phyloP scores from a whole-genome alignment of 2,329 filamentous ascomycete species.

The Scedosporium apiospermum region DNA sequence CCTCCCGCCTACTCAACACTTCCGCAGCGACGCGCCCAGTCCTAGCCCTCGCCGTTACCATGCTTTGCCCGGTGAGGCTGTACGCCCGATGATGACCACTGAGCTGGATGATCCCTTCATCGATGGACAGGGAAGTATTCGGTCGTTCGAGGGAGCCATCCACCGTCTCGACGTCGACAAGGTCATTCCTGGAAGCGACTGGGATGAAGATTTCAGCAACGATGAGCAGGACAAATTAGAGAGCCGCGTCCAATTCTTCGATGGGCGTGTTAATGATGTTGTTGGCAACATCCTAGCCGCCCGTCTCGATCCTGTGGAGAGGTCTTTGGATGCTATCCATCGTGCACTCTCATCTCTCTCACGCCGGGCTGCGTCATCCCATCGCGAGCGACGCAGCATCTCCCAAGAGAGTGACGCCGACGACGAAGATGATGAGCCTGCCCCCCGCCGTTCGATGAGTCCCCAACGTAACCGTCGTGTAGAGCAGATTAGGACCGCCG shows the following conservation, averaged over 20 bases:
- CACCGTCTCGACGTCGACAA: conserved; percentile 48
- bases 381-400: conserved; percentile 52
- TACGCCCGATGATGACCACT: conserved; percentile 35
- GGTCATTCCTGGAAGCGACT: conserved; percentile 71
- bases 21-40: conserved; percentile 63
- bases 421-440: conserved; percentile 75
- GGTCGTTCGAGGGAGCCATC: conserved; percentile 45
- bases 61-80: conserved; percentile 34
- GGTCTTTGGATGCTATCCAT: conserved; percentile 67
- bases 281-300: conserved; percentile 69
- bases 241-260: conserved; percentile 77
- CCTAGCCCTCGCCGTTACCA: conserved; percentile 49
- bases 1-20: conserved; percentile 32
- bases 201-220: conserved; percentile 78
- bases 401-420: conserved; percentile 89
- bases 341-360: conserved; percentile 52
- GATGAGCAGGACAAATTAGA: conserved; percentile 77
- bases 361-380: conserved; percentile 43
- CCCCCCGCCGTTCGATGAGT: conserved; percentile 60
- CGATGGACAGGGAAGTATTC: conserved; percentile 38
- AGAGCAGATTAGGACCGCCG: conserved; percentile 68
- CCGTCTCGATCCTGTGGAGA: conserved; percentile 72
- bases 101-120: conserved; percentile 56
- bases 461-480: conserved; percentile 68
- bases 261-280: conserved; percentile 78